A percentile compares a stretch with the other conserved stretches of the same genome.
These are phyloP conservation scores for Vavraia culicis DNA, from an alignment of 371 early-diverging fungal genomes.

Conservation along the genomic window DNA sequence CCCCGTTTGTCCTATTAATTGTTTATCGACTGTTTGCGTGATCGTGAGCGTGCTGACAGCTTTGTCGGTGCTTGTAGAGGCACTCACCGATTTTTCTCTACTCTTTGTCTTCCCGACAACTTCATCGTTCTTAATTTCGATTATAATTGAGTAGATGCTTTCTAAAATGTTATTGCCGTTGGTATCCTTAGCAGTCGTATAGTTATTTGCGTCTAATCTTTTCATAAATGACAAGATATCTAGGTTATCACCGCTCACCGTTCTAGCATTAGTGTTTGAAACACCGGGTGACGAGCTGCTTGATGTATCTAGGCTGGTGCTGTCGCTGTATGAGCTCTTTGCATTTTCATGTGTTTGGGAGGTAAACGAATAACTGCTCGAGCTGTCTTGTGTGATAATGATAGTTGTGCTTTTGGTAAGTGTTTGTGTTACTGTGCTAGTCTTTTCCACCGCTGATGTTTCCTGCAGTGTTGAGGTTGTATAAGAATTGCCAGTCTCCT, in stretches of 20 bases:
- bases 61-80: constrained; percentile 3
- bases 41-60: not conserved
- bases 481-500: not conserved
- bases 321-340: too few species aligned
- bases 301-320: not conserved
- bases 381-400: not conserved
- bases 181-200: not conserved
- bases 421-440: not conserved
- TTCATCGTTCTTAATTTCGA: not conserved
- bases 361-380: not conserved
- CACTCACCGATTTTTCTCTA: not conserved
- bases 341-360: too few species aligned
- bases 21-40: not conserved
- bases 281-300: not conserved
- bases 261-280: not conserved
- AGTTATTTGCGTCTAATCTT: not conserved
- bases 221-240: not conserved
- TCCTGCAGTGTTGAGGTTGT: not conserved
- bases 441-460: not conserved
- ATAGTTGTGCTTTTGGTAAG: constrained; percentile 8
- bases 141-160: not conserved
- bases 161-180: not conserved
- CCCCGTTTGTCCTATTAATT: not conserved
- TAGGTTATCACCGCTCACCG: not conserved
- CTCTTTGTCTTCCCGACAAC: not conserved